Conservation (phyloP, 2,329 filamentous ascomycete species). For the Trichoderma sp. region DNA sequence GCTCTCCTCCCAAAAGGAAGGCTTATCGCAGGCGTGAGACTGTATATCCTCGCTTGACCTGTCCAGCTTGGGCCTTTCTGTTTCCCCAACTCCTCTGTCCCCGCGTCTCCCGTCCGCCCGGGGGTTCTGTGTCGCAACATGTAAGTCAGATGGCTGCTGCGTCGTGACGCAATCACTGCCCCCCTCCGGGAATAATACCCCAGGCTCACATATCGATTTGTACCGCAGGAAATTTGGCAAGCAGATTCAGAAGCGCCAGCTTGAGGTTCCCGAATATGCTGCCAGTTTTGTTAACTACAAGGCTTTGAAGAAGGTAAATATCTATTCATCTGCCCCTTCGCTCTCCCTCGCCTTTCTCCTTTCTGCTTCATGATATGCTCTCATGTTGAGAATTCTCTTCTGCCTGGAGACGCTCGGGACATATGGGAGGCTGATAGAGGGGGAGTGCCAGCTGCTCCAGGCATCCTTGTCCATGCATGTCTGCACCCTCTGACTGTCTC, state of each 20-base stretch:
- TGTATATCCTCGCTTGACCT: conserved; percentile 14
- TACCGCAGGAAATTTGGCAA: conserved; percentile 94
- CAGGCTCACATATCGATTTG: conserved; percentile 21
- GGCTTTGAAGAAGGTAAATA: conserved; percentile 86
- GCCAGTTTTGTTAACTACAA: conserved; percentile 99
- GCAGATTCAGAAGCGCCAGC: conserved; percentile 97
- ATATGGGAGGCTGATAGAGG: conserved; percentile 11
- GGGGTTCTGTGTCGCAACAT: conserved; percentile 36
- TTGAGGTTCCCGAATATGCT: conserved; percentile 98
- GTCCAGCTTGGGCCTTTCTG: conserved; percentile 7
- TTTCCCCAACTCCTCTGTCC: conserved; percentile 17
- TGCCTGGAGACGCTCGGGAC: background rate
- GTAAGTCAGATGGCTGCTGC: conserved; percentile 35
- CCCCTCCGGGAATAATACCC: conserved; percentile 12
- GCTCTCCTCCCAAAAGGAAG: background rate
- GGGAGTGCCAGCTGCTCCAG: background rate
- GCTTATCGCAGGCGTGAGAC: conserved; percentile 11
- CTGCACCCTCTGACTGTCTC: conserved; percentile 17
- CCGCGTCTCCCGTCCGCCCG: conserved; percentile 21
- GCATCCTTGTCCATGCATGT: conserved; percentile 24
- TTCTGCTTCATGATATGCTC: background rate
- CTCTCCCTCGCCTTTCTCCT: background rate
- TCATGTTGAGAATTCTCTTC: background rate
- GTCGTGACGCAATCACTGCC: conserved; percentile 24
- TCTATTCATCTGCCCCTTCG: background rate